Evolutionary conservation across 495 filamentous ascomycete genomes (phyloP).

Genomic region (Aspergillus baeticus): DNA sequence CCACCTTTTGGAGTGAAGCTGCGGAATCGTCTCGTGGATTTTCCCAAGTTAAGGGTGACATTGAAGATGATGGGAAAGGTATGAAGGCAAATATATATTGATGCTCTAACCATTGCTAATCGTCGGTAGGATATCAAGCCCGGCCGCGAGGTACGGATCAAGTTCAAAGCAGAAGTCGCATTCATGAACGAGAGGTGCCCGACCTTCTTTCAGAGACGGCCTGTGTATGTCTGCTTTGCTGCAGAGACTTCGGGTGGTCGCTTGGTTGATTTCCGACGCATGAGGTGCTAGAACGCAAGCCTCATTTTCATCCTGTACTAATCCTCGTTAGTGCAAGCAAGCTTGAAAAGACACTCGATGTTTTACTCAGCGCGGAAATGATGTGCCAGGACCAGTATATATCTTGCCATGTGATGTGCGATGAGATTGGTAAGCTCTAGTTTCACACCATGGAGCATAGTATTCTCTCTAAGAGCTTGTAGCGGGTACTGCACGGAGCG

Average conservation of each 20-base stretch:
- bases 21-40: conserved; percentile 60
- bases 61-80: conserved; percentile 52
- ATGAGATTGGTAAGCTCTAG: conserved; percentile 67
- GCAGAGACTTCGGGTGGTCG: conserved; percentile 73
- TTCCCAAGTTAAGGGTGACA: conserved; percentile 71
- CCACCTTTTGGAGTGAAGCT: conserved; percentile 79
- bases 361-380: conserved; percentile 61
- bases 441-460: background rate
- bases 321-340: conserved; percentile 56
- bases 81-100: conserved; percentile 6
- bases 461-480: conserved; percentile 4
- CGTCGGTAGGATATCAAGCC: conserved; percentile 35
- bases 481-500: conserved; percentile 73
- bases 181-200: conserved; percentile 69
- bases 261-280: conserved; percentile 76
- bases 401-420: conserved; percentile 76
- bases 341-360: conserved; percentile 59
- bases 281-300: conserved; percentile 39
- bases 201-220: conserved; percentile 56
- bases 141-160: conserved; percentile 50
- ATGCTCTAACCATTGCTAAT: conserved; percentile 9
- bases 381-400: conserved; percentile 56
- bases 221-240: conserved; percentile 70
- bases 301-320: conserved; percentile 12
- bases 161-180: conserved; percentile 66